phyloP scores from a whole-genome alignment of 1,139 yeast genomes.

The Sugiyamaella novakii region DNA sequence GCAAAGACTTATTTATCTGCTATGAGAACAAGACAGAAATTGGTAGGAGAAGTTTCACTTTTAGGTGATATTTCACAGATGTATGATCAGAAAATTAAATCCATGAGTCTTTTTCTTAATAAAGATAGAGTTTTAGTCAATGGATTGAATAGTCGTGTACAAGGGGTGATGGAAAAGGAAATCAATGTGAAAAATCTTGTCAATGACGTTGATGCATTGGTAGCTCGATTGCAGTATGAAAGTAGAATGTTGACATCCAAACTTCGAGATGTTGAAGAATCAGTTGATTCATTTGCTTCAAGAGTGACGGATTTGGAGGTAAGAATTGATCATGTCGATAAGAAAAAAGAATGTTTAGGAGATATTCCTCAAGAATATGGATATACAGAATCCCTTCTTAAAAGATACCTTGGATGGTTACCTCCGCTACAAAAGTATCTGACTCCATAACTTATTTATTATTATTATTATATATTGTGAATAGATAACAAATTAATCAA shows the following conservation, averaged over 20 bases:
- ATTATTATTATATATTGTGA: constrained; percentile 10
- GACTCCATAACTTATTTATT: constrained; percentile 14
- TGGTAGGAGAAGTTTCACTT: constrained; percentile 23
- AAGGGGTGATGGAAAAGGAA: constrained; percentile 29
- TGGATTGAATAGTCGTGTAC: constrained; percentile 26
- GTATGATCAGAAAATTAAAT: constrained; percentile 19
- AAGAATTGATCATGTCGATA: constrained; percentile 35
- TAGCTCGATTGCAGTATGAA: constrained; percentile 81
- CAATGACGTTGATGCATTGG: constrained; percentile 64
- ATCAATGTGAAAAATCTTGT: constrained; percentile 51
- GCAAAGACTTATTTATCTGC: constrained; percentile 23
- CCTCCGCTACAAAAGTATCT: constrained; percentile 19
- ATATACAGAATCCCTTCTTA: constrained; percentile 16
- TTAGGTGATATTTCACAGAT: constrained; percentile 22
- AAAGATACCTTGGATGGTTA: constrained; percentile 18
- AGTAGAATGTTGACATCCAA: constrained; percentile 70
- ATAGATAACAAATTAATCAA: neutral
- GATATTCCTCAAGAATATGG: constrained; percentile 17
- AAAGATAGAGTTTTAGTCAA: constrained; percentile 27
- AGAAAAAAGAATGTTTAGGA: constrained; percentile 12
- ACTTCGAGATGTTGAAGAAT: constrained; percentile 79
- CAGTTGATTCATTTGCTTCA: constrained; percentile 55
- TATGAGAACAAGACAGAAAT: constrained; percentile 20
- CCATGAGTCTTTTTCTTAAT: constrained; percentile 21
- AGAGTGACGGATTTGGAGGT: constrained; percentile 46